Evolutionary conservation across 2,329 filamentous ascomycete species (phyloP).

Genomic region (Pseudogymnoascus sp.): DNA sequence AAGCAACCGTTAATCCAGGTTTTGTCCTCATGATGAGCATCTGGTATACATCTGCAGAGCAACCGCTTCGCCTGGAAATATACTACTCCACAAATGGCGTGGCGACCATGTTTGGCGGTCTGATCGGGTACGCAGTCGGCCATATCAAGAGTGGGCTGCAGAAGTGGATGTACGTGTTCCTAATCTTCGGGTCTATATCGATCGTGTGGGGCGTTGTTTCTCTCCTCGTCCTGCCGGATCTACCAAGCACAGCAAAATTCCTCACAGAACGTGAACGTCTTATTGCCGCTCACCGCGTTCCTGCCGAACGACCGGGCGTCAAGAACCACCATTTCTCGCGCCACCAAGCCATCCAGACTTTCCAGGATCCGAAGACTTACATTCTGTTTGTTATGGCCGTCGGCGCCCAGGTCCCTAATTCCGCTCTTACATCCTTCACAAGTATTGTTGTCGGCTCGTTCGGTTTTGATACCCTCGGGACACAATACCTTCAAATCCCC

Average conservation of each 20-base stretch:
- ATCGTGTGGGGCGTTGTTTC: conserved; percentile 59
- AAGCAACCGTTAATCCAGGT: conserved; percentile 57
- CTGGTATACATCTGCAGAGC: conserved; percentile 60
- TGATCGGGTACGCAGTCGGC: conserved; percentile 61
- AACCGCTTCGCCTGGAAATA: conserved; percentile 57
- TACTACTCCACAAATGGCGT: conserved; percentile 53
- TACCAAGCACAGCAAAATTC: conserved; percentile 63
- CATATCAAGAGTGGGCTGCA: conserved; percentile 51
- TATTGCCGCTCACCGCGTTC: conserved; percentile 60
- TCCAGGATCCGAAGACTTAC: conserved; percentile 56
- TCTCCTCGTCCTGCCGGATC: conserved; percentile 56
- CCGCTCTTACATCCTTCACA: conserved; percentile 49
- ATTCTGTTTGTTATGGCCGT: conserved; percentile 50
- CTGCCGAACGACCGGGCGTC: no score
- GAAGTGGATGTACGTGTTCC: conserved; percentile 66
- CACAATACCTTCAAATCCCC: conserved; percentile 54
- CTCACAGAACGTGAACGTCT: conserved; percentile 55
- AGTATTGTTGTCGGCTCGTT: conserved; percentile 67
- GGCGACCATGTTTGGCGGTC: conserved; percentile 57
- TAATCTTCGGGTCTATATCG: conserved; percentile 57
- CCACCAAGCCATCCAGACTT: conserved; percentile 51
- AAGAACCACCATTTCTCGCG: conserved; percentile 54
- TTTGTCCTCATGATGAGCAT: conserved; percentile 59
- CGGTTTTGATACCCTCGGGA: conserved; percentile 61
- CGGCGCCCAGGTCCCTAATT: conserved; percentile 42